Percentiles rank a stretch among this genome's conserved stretches.
Evolutionary conservation across 257 asterid species (phyloP).

Genomic region (Fraxinus americana): DNA sequence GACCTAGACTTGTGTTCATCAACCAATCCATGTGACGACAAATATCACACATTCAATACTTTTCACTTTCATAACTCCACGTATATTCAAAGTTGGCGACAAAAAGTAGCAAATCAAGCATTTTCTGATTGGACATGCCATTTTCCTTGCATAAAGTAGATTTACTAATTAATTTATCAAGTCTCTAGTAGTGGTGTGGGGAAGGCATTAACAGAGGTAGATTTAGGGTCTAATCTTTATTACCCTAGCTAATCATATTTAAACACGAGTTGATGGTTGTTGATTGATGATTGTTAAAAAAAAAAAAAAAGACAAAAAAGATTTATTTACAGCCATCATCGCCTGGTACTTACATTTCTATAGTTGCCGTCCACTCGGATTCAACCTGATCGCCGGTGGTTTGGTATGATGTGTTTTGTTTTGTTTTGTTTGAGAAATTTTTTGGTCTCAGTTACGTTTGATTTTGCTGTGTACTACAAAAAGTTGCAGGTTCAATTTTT

Average conservation of each 20-base stretch:
- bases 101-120: background rate
- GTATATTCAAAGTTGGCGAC: background rate
- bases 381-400: slow-evolving; percentile 95
- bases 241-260: background rate
- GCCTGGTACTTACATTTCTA: background rate
- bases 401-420: slow-evolving; percentile 60
- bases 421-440: background rate
- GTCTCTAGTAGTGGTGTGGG: background rate
- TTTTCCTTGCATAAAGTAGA: no score
- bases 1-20: no score
- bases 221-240: background rate
- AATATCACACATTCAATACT: no score
- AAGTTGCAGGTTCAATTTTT: background rate
- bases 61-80: background rate
- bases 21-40: no score
- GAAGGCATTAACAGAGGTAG: background rate
- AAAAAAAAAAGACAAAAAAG: no score
- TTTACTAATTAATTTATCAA: no score
- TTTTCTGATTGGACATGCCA: background rate
- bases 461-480: background rate
- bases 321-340: background rate
- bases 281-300: no score
- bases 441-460: background rate
- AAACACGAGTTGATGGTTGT: no score
- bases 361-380: slow-evolving; percentile 84